These are phyloP conservation scores for Miscanthus lutarioriparius DNA, from an alignment of 176 grass and related monocot species.

Conservation along the genomic window DNA sequence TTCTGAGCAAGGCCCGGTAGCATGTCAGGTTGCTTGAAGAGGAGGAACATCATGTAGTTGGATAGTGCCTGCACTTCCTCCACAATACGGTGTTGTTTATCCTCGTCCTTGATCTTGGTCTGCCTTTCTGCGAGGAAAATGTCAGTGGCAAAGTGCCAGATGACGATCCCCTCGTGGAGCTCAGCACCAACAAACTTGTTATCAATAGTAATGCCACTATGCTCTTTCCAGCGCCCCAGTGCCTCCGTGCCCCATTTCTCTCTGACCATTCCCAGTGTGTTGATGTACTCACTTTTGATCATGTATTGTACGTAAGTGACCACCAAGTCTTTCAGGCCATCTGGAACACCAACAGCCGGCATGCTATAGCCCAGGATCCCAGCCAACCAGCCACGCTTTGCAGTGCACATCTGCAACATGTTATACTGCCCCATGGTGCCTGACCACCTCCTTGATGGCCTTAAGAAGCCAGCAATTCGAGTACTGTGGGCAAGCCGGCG, in stretches of 20 bases:
- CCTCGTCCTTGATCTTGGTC: background rate
- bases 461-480: background rate
- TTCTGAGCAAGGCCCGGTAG: slow-evolving; percentile 27
- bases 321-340: background rate
- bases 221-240: background rate
- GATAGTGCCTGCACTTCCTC: background rate
- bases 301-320: background rate
- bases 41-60: slow-evolving; percentile 54
- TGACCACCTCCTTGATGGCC: slow-evolving; percentile 37
- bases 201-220: background rate
- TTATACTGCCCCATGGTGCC: slow-evolving; percentile 49
- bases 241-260: background rate
- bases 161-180: slow-evolving; percentile 34
- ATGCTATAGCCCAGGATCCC: background rate
- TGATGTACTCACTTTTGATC: background rate
- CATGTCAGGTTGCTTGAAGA: slow-evolving; percentile 31
- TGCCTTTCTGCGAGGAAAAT: background rate
- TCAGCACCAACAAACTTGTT: background rate
- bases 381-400: background rate
- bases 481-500: background rate
- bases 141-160: slow-evolving; percentile 49
- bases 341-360: background rate
- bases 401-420: slow-evolving; percentile 32
- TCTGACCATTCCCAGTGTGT: slow-evolving; percentile 2
- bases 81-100: background rate